These are phyloP conservation scores for Triadica sebifera DNA, from an alignment of 345 rosid genomes.

Conservation along the genomic window DNA sequence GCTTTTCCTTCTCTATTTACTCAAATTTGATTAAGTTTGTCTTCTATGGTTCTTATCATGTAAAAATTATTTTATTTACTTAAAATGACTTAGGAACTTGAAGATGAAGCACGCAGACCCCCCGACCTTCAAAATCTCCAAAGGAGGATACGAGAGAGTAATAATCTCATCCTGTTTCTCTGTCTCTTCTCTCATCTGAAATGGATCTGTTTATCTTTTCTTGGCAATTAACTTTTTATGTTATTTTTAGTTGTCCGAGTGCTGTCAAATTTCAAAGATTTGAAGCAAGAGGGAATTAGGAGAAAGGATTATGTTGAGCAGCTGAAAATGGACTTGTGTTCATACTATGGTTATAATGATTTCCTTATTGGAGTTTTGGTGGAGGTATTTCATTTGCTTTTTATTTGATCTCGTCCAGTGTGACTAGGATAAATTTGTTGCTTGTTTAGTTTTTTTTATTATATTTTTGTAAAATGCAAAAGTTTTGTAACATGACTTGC, in stretches of 20 bases:
- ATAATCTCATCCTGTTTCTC: constrained; percentile 9
- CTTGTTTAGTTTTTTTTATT: not conserved
- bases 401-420: not conserved
- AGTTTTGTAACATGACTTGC: constrained; percentile 11
- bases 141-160: constrained; percentile 85
- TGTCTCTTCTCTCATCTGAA: constrained; percentile 1
- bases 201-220: not conserved
- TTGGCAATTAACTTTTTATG: constrained; percentile 7
- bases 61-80: constrained; percentile 6
- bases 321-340: constrained; percentile 67
- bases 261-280: constrained; percentile 61
- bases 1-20: not conserved
- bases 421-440: not conserved
- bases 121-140: constrained; percentile 75
- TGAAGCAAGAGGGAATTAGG: constrained; percentile 59
- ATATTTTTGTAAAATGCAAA: not conserved
- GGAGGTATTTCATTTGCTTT: constrained; percentile 49
- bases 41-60: not conserved
- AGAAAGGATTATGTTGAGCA: constrained; percentile 71
- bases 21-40: constrained; percentile 3
- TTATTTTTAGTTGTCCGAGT: constrained; percentile 67
- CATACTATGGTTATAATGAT: constrained; percentile 89
- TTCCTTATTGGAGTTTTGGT: constrained; percentile 73
- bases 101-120: constrained; percentile 66
- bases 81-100: constrained; percentile 63